A percentile compares a stretch with the other conserved stretches of the same genome.
These are phyloP conservation scores for Wickerhamomyces ciferrii DNA, from an alignment of 805 yeast species.

Conservation along the genomic window DNA sequence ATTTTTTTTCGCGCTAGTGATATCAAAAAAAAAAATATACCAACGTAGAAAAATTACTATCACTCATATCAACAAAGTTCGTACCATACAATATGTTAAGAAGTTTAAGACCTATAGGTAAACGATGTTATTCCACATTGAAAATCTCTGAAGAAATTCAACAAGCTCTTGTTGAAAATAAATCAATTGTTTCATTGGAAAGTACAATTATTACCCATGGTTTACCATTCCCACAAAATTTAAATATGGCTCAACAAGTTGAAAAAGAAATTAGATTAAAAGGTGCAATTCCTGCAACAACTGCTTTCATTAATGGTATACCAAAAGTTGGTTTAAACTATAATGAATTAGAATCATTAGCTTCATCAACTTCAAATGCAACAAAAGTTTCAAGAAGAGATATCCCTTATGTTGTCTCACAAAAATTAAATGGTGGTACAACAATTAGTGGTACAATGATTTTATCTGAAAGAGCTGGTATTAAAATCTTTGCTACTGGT, in stretches of 20 bases:
- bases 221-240: constrained; percentile 72
- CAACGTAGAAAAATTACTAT: no score
- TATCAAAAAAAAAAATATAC: no score
- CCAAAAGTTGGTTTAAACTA: constrained; percentile 63
- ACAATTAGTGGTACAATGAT: constrained; percentile 90
- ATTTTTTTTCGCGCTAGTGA: no score
- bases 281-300: constrained; percentile 82
- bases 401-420: constrained; percentile 64
- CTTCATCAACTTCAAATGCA: constrained; percentile 23
- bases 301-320: constrained; percentile 67
- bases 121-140: constrained; percentile 9
- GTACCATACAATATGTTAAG: neutral
- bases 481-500: constrained; percentile 86
- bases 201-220: constrained; percentile 90
- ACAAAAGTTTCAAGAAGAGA: constrained; percentile 78
- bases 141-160: constrained; percentile 42
- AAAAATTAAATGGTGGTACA: constrained; percentile 72
- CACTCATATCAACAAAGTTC: no score
- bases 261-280: constrained; percentile 52
- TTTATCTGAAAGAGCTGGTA: constrained; percentile 67
- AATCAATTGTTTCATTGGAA: constrained; percentile 79
- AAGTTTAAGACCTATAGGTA: neutral
- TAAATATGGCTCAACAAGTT: constrained; percentile 65
- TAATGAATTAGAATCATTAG: constrained; percentile 45
- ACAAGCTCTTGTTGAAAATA: constrained; percentile 51